phyloP scores from a whole-genome alignment of 1,139 yeast species.

The Lodderomyces theae region DNA sequence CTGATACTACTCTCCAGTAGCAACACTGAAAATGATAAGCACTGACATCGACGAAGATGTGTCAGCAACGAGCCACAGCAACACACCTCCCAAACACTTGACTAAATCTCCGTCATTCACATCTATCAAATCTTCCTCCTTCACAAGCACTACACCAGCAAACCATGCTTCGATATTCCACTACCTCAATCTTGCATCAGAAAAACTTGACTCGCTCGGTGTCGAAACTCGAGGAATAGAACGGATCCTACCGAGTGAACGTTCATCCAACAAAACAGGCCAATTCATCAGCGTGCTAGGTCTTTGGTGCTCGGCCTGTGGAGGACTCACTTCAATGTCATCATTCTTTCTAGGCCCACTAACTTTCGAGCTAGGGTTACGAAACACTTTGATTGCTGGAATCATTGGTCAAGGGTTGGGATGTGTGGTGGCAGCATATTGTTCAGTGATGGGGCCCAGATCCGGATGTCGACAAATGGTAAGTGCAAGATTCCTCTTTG shows the following conservation, averaged over 20 bases:
- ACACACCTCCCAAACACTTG: neutral
- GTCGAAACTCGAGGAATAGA: constrained; percentile 84
- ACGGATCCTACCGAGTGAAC: constrained; percentile 66
- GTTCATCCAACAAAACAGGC: constrained; percentile 48
- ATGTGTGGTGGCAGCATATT: constrained; percentile 73
- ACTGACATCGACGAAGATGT: neutral
- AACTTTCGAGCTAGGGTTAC: constrained; percentile 63
- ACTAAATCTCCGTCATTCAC: neutral
- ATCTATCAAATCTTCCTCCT: constrained; percentile 1
- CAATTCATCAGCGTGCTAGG: constrained; percentile 65
- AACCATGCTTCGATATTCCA: constrained; percentile 4
- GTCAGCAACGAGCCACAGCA: neutral
- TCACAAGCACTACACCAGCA: neutral
- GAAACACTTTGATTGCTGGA: constrained; percentile 60
- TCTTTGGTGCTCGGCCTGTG: constrained; percentile 81
- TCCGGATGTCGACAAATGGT: constrained; percentile 89
- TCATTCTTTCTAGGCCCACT: constrained; percentile 74
- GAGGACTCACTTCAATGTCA: constrained; percentile 83
- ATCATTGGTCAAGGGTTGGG: constrained; percentile 63
- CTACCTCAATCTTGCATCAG: constrained; percentile 18
- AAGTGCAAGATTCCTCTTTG: constrained; percentile 72
- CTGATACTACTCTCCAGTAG: neutral
- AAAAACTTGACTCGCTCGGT: constrained; percentile 42
- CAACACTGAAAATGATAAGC: neutral
- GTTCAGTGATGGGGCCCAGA: constrained; percentile 81